Percentiles rank a stretch among this genome's conserved stretches.
phyloP scores from a whole-genome alignment of 495 filamentous ascomycete genomes.

The Penicillium ucsense region DNA sequence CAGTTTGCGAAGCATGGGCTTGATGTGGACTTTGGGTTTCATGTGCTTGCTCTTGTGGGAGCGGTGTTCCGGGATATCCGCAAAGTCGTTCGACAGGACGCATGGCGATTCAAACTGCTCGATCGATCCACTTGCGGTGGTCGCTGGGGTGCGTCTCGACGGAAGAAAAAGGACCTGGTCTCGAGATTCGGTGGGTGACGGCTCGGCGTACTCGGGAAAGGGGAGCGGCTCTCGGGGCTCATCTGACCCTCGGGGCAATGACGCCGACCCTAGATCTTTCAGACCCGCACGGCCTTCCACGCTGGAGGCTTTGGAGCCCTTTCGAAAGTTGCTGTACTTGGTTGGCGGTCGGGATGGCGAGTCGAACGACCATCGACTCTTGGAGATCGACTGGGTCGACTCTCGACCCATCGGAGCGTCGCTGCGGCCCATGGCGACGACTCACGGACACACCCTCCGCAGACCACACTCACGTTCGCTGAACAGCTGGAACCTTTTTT shows the following conservation, averaged over 20 bases:
- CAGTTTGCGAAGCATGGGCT: conserved; percentile 48
- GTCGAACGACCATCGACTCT: conserved; percentile 7
- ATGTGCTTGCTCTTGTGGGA: conserved; percentile 17
- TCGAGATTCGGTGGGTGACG: neutral
- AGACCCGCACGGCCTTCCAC: conserved; percentile 1
- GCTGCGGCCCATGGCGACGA: conserved; percentile 14
- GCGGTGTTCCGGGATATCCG: conserved; percentile 15
- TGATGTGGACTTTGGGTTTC: conserved; percentile 39
- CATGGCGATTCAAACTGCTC: conserved; percentile 1
- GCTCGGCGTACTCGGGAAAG: conserved; percentile 12
- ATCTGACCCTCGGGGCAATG: conserved; percentile 6
- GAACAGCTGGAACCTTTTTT: too few relatives aligned
- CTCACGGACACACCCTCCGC: conserved; percentile 1
- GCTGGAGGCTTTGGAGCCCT: conserved; percentile 1
- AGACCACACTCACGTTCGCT: neutral
- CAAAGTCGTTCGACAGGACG: conserved; percentile 6
- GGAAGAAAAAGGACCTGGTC: conserved; percentile 4
- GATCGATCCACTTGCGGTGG: conserved; percentile 6
- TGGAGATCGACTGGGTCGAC: conserved; percentile 9
- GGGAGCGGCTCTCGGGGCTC: conserved; percentile 7
- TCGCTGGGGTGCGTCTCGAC: conserved; percentile 4
- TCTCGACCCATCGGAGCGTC: conserved; percentile 13
- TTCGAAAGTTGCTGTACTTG: conserved; percentile 2
- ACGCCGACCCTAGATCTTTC: conserved; percentile 6
- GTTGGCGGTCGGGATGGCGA: conserved; percentile 3